A percentile compares a stretch with the other conserved stretches of the same genome.
Conservation (phyloP, 228 moss, liverwort and hornwort genomes). For the Sphagnum magellanicum region DNA sequence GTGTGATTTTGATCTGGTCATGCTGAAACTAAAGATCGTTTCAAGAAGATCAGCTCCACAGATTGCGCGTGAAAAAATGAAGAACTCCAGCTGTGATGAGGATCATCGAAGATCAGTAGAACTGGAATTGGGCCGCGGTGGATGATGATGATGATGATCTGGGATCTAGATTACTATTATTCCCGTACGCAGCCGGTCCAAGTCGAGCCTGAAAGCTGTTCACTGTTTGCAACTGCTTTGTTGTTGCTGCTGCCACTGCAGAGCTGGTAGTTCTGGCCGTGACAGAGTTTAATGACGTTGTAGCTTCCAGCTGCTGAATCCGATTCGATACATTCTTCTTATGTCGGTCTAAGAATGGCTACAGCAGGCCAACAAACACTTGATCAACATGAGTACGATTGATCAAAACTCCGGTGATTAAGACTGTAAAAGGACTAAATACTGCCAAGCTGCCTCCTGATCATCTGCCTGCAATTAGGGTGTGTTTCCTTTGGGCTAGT, state of each 20-base stretch:
- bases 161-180: no score
- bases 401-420: background rate
- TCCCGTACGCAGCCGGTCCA: constrained; percentile 13
- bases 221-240: constrained; percentile 22
- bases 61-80: no score
- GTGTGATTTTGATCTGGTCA: no score
- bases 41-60: no score
- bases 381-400: background rate
- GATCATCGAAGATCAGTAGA: background rate
- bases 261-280: no score
- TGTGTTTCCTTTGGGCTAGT: background rate
- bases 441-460: background rate
- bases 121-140: constrained; percentile 4
- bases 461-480: background rate
- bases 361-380: constrained; percentile 6
- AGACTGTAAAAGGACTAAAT: background rate
- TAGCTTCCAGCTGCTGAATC: constrained; percentile 15
- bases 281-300: background rate
- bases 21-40: no score
- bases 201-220: constrained; percentile 49
- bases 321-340: constrained; percentile 25
- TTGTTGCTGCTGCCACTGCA: constrained; percentile 1
- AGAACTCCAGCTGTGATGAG: no score
- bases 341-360: constrained; percentile 37
- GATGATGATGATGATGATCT: constrained; percentile 7